A percentile compares a stretch with the other conserved stretches of the same genome.
Conservation (phyloP, 2,329 filamentous ascomycete species). For the Claviceps purpurea region DNA sequence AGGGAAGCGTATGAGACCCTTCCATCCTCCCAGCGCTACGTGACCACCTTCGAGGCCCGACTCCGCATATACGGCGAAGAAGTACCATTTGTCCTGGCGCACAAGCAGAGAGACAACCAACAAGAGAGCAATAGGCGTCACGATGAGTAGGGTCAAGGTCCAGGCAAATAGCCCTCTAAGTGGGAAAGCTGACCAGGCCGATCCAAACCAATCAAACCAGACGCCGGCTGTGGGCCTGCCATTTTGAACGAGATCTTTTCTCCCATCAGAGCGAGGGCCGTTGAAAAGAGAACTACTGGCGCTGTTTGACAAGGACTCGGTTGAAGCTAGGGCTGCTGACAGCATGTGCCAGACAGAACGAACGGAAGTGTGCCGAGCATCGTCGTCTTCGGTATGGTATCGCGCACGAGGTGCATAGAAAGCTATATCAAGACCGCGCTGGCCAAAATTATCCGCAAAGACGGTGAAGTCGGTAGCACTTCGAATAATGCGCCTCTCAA, state of each 20-base stretch:
- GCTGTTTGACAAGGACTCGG: constrained; percentile 56
- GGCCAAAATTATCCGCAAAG: constrained; percentile 62
- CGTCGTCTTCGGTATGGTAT: constrained; percentile 88
- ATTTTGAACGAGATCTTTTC: constrained; percentile 49
- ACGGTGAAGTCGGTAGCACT: constrained; percentile 86
- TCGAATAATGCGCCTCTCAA: constrained; percentile 61
- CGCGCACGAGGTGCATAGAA: constrained; percentile 77
- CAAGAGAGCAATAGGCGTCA: constrained; percentile 60
- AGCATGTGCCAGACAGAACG: constrained; percentile 87
- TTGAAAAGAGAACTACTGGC: constrained; percentile 49
- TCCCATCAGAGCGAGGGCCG: constrained; percentile 39
- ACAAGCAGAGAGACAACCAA: constrained; percentile 55
- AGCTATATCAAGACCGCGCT: constrained; percentile 81
- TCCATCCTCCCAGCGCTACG: constrained; percentile 58
- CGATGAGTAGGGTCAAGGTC: constrained; percentile 70
- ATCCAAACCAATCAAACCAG: constrained; percentile 90
- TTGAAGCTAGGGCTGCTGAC: constrained; percentile 64
- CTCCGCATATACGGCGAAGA: constrained; percentile 52
- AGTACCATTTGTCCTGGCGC: constrained; percentile 71
- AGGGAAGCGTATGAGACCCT: constrained; percentile 75
- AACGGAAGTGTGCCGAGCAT: constrained; percentile 61
- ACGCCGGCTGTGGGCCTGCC: constrained; percentile 58
- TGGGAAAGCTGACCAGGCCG: constrained; percentile 62
- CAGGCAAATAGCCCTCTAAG: constrained; percentile 78
- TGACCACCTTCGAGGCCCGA: constrained; percentile 46